Evolutionary conservation across 139 green algal species (phyloP).

Genomic region (Chlorella ohadii): DNA sequence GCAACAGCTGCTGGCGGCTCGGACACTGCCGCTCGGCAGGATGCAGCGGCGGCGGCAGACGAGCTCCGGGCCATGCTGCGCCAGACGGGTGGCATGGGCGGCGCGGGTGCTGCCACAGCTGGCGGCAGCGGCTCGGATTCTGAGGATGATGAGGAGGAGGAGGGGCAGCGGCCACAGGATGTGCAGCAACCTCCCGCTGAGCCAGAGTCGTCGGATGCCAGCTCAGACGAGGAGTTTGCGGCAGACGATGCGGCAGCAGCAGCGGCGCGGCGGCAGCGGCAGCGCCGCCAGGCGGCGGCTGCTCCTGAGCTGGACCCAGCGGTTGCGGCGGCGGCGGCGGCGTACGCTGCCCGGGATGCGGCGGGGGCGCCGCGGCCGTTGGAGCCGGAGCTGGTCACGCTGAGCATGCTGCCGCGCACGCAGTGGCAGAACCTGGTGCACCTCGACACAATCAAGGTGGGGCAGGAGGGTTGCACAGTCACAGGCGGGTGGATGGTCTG

Average conservation of each 20-base stretch:
- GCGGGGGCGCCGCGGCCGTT: conserved; percentile 71
- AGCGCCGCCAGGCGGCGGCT: not conserved
- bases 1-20: not conserved
- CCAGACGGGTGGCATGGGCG: conserved; percentile 26
- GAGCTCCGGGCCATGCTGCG: conserved; percentile 7
- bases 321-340: not conserved
- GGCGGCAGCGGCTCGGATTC: not conserved
- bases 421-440: conserved; percentile 93
- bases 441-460: conserved; percentile 90
- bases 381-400: conserved; percentile 79
- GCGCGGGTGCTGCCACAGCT: too few relatives aligned
- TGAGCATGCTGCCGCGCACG: conserved; percentile 85
- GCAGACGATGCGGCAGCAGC: conserved; percentile 15
- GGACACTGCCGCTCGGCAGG: not conserved
- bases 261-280: not conserved
- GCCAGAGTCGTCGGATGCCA: not conserved
- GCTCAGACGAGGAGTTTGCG: not conserved
- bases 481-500: not conserved
- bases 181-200: conserved; percentile 17
- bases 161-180: conserved; percentile 2
- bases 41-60: not conserved
- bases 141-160: conserved; percentile 5
- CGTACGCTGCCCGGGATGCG: conserved; percentile 38
- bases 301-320: conserved; percentile 29
- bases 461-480: not conserved